Evolutionary conservation across 2,329 filamentous ascomycete genomes (phyloP).

Genomic region (Sarocladiaceae sp.): DNA sequence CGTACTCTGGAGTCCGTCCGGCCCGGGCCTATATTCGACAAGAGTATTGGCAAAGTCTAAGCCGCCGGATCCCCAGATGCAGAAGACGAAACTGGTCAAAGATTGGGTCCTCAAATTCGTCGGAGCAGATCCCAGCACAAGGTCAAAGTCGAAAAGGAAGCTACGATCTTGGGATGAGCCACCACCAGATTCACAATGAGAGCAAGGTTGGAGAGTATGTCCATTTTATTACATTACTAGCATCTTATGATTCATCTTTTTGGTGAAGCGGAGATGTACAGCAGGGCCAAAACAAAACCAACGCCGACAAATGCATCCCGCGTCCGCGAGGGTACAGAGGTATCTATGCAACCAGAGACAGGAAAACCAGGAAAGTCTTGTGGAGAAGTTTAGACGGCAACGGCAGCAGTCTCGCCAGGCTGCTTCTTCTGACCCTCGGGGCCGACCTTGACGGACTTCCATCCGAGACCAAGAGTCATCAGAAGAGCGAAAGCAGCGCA

Average conservation of each 20-base stretch:
- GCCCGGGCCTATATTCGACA: conserved; percentile 52
- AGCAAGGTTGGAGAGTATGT: neutral
- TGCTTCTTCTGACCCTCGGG: conserved; percentile 22
- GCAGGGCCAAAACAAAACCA: neutral
- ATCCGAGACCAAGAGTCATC: conserved; percentile 38
- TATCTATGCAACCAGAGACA: conserved; percentile 4
- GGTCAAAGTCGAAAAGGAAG: conserved; percentile 12
- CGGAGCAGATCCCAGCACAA: conserved; percentile 26
- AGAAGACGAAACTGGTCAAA: conserved; percentile 63
- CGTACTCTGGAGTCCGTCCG: conserved; percentile 54
- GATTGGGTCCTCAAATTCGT: conserved; percentile 76
- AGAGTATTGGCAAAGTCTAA: conserved; percentile 38
- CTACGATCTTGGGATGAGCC: conserved; percentile 32
- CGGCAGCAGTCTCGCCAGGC: conserved; percentile 19
- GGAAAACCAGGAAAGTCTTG: neutral
- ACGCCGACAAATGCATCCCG: conserved; percentile 4
- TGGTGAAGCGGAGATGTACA: conserved; percentile 11
- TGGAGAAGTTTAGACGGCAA: neutral
- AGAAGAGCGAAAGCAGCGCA: conserved; percentile 43
- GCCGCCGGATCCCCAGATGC: conserved; percentile 44
- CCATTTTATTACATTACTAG: neutral
- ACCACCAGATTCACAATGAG: conserved; percentile 17
- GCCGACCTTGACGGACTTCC: conserved; percentile 50
- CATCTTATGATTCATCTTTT: neutral
- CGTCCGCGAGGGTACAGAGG: neutral